Evolutionary conservation across 148 eudicot genomes (phyloP), one percentile per base, ranked within the genome.

Genomic region (Rhododendron mucronatum): DNA sequence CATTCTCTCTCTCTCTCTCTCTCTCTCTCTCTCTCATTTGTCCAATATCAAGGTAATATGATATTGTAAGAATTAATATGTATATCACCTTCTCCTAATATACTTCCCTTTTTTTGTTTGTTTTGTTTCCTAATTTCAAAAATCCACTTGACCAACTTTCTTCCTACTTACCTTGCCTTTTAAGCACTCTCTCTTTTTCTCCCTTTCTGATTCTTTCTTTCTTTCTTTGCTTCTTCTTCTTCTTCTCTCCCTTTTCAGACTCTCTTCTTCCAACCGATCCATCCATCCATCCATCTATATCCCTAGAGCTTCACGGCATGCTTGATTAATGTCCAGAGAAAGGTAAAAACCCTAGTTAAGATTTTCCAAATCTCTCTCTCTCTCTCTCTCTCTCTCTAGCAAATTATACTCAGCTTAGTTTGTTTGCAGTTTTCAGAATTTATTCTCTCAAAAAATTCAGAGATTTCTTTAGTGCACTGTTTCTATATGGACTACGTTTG

Each of bases 261-360:
- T n/a, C 37, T 30, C 76, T 71, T 30, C 76, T 71, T 71, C 76
- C 51, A 35, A 18, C 33, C 45, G 45, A 16, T 9, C 61, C 6
- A 55, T 28, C 81, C 69, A 16, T 9, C 61, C 6, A 55, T 28
- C 81, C 69, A 50, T 47, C 81, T 11, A 67, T 30, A 67, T n/a
- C 83, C 75, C 14, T 21, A 74, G 11, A 73, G 45, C 80, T 48
- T 35, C 26, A 2, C 67, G 77, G 80, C 82, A 55, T 86, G 76
- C 86, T 86, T 91, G 93, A 71, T 71, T 71, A 89, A 93, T 92
- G 94, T 93, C 93, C 89, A 89, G 94, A 89, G 92, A 90, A 91
- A 93, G 94, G 94, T 93, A 91, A 33, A 71, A 83, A 51, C 57
- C n/a, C 21, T 9, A 21, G 20, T 4, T n/a, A 48, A 50, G 12